phyloP scores from a whole-genome alignment of 1,284 basidiomycete species.

The Ustilago sp. region DNA sequence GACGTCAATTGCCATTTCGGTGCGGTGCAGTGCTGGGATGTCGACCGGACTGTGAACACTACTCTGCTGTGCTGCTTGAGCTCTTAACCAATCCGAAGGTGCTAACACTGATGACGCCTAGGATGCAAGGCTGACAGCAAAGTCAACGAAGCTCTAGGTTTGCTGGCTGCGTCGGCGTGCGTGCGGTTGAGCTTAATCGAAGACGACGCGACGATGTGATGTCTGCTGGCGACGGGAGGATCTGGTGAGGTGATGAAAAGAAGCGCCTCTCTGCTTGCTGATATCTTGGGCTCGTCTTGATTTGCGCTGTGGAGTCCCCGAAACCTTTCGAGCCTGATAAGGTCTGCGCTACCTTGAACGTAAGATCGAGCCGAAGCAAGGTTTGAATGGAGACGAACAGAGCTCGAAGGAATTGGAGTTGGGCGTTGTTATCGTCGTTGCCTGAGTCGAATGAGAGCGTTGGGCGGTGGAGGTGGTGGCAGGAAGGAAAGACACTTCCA shows the following conservation, averaged over 20 bases:
- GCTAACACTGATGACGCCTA: neutral
- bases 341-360: too few relatives aligned
- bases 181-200: neutral
- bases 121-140: neutral
- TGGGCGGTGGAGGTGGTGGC: neutral
- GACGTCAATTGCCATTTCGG: conserved; percentile 17
- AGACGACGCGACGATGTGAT: too few relatives aligned
- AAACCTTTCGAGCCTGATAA: neutral
- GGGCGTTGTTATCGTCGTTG: neutral
- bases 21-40: neutral
- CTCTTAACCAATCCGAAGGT: neutral
- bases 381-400: too few relatives aligned
- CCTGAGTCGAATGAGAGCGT: neutral
- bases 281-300: neutral
- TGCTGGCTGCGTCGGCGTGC: neutral
- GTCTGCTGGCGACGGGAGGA: neutral
- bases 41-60: neutral
- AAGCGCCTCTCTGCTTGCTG: neutral
- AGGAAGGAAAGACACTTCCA: neutral
- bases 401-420: too few relatives aligned
- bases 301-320: neutral
- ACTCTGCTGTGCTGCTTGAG: neutral
- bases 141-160: neutral
- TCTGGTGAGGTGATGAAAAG: neutral
- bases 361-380: too few relatives aligned